Evolutionary conservation across 2,329 filamentous ascomycete genomes (phyloP).

Genomic region (Microsporum canis): DNA sequence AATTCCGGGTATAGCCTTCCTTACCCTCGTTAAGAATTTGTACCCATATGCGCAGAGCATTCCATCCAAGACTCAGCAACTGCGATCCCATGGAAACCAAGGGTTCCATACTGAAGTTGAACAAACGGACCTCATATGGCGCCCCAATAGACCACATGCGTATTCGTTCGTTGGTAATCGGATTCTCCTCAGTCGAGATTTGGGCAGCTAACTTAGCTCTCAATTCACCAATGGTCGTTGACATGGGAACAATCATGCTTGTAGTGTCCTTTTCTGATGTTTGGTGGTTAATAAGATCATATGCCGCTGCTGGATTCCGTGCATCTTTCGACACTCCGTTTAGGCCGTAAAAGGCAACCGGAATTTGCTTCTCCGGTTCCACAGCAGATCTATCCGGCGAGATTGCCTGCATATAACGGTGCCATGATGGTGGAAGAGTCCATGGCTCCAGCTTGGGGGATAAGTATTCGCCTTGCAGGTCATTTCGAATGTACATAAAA

Average conservation of each 20-base stretch:
- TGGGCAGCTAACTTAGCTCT: conserved; percentile 27
- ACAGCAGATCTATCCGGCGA: not conserved
- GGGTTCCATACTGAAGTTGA: not conserved
- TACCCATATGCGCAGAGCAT: not conserved
- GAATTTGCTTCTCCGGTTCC: not conserved
- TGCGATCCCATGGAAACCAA: not conserved
- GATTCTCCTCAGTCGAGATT: conserved; percentile 20
- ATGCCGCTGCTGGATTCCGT: not conserved
- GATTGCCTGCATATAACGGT: not conserved
- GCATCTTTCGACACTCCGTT: not conserved
- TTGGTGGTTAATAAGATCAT: not conserved
- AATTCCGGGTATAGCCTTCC: not conserved
- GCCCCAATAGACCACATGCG: conserved; percentile 26
- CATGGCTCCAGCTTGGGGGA: conserved; percentile 21
- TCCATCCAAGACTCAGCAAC: not conserved
- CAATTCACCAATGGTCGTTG: conserved; percentile 26
- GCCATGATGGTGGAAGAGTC: not conserved
- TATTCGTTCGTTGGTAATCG: conserved; percentile 24
- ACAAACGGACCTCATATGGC: not conserved
- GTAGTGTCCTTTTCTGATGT: not conserved
- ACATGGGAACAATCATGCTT: conserved; percentile 21
- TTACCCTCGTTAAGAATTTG: not conserved
- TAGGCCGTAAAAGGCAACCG: not conserved
- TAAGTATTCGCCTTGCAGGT: conserved; percentile 33
- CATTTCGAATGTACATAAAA: conserved; percentile 45